Percentiles rank a stretch among this genome's conserved stretches.
These are phyloP conservation scores for Herpetospermum pedunculosum DNA, from an alignment of 306 rosid species.

Conservation along the genomic window DNA sequence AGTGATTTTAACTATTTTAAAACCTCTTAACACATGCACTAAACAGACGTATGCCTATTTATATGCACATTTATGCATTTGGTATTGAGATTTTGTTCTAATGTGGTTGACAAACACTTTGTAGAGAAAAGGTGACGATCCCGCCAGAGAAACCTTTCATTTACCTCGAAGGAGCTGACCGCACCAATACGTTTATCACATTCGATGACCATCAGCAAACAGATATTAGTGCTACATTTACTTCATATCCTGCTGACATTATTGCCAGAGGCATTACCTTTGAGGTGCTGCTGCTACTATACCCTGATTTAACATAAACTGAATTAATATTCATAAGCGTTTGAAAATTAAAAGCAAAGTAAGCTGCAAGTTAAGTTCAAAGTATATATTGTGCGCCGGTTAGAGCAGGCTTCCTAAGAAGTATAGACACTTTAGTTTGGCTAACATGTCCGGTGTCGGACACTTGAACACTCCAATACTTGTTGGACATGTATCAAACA, in stretches of 20 bases:
- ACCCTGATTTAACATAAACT: no score
- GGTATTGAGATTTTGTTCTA: not conserved
- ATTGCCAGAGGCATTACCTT: conserved; percentile 24
- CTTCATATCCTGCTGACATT: conserved; percentile 14
- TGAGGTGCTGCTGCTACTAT: conserved; percentile 12
- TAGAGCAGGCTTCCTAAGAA: not conserved
- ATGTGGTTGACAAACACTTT: not conserved
- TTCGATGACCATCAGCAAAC: conserved; percentile 16
- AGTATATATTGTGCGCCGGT: not conserved
- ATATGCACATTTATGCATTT: not conserved
- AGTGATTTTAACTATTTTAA: no score
- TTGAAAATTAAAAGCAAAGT: not conserved
- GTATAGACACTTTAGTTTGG: no score
- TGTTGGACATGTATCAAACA: no score
- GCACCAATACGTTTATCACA: conserved; percentile 8
- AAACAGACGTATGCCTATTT: no score
- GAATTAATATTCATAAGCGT: not conserved
- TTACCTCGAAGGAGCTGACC: conserved; percentile 22
- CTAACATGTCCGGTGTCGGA: no score
- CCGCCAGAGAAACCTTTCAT: conserved; percentile 16
- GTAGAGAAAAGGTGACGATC: conserved; percentile 29
- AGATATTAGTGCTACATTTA: conserved; percentile 29
- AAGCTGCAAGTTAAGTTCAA: not conserved
- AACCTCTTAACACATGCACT: no score
- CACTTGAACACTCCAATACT: no score